phyloP scores from a whole-genome alignment of 2,329 filamentous ascomycete genomes.

The Fusarium nematophilum region DNA sequence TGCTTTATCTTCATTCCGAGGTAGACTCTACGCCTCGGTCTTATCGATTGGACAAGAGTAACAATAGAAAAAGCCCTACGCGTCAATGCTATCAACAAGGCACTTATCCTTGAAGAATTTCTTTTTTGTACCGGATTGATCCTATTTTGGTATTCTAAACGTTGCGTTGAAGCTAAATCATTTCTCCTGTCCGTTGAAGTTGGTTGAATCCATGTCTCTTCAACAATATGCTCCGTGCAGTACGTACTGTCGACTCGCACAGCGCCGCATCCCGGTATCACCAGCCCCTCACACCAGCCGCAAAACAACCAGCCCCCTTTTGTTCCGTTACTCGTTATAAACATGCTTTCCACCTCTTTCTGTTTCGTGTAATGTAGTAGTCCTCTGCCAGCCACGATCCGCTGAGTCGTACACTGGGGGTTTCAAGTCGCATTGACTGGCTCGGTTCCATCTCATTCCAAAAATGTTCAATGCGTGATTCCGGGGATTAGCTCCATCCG shows the following conservation, averaged over 20 bases:
- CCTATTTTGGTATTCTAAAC: constrained; percentile 36
- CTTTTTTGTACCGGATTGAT: constrained; percentile 24
- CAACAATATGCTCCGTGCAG: constrained; percentile 39
- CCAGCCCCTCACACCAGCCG: constrained; percentile 30
- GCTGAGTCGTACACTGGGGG: constrained; percentile 16
- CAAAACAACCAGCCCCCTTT: constrained; percentile 39
- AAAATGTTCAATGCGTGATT: constrained; percentile 28
- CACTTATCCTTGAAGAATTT: constrained; percentile 9
- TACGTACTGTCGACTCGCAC: constrained; percentile 34
- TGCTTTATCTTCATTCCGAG: no score
- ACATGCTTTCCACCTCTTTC: constrained; percentile 24
- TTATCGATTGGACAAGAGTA: neutral
- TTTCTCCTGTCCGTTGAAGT: constrained; percentile 30
- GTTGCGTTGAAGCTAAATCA: constrained; percentile 36
- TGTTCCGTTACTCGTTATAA: constrained; percentile 19
- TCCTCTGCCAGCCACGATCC: constrained; percentile 23
- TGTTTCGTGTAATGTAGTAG: neutral
- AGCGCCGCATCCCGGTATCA: constrained; percentile 15
- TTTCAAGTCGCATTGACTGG: constrained; percentile 14
- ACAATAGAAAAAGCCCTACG: constrained; percentile 1
- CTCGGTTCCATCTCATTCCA: no score
- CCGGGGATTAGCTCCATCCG: constrained; percentile 27
- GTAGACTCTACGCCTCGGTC: no score
- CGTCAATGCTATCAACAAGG: constrained; percentile 14
- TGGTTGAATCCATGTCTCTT: constrained; percentile 34